Evolutionary conservation across 2,329 filamentous ascomycete genomes (phyloP).

Genomic region (Albifimbria verrucaria): DNA sequence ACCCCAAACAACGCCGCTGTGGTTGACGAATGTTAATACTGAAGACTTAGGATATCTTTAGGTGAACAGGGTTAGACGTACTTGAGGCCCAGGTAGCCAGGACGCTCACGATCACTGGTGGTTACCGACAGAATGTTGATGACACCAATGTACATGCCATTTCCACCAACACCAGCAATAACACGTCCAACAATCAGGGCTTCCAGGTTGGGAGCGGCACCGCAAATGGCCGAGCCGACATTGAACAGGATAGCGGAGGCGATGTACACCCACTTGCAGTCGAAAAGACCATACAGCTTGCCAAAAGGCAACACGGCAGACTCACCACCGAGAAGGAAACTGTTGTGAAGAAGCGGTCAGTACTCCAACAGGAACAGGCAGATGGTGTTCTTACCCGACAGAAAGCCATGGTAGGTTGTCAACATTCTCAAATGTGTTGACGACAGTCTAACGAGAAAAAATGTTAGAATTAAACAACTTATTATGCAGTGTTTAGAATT

Average conservation of each 20-base stretch:
- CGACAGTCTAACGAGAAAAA: background rate
- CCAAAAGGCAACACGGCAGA: background rate
- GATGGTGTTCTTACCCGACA: background rate
- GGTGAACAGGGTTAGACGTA: background rate
- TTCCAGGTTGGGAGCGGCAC: slow-evolving; percentile 36
- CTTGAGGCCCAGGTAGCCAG: background rate
- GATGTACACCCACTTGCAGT: background rate
- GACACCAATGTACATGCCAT: slow-evolving; percentile 26
- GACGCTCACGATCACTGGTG: background rate
- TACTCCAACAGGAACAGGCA: too few species aligned
- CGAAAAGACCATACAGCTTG: slow-evolving; percentile 1
- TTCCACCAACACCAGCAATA: slow-evolving; percentile 36
- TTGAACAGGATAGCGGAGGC: slow-evolving; percentile 14
- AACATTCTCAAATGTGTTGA: background rate
- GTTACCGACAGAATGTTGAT: slow-evolving; percentile 1
- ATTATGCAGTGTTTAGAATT: too few species aligned
- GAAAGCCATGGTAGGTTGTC: slow-evolving; percentile 1
- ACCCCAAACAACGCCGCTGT: background rate
- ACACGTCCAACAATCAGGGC: slow-evolving; percentile 41
- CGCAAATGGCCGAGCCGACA: slow-evolving; percentile 30
- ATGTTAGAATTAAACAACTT: background rate
- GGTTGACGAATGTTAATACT: background rate
- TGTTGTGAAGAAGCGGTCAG: too few species aligned
- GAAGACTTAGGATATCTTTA: background rate
- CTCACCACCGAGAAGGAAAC: slow-evolving; percentile 1